phyloP scores from a whole-genome alignment of 2,329 filamentous ascomycete species.

The Aspergillus awamori region DNA sequence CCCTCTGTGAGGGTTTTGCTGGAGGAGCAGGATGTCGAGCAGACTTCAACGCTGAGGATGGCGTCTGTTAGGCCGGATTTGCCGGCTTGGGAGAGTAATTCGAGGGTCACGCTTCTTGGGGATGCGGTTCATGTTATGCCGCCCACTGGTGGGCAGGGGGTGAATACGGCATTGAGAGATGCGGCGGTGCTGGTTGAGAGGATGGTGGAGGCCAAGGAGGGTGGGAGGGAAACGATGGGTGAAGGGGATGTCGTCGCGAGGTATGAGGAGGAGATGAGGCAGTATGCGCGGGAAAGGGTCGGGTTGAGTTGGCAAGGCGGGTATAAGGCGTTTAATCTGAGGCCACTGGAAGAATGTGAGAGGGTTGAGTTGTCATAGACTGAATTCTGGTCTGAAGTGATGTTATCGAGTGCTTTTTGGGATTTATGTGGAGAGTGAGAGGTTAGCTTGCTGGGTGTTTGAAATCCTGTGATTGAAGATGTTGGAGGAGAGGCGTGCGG shows the following conservation, averaged over 20 bases:
- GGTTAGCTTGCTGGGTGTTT: too few species aligned
- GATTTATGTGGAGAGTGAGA: too few species aligned
- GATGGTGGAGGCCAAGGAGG: background rate
- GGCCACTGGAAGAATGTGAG: constrained; percentile 25
- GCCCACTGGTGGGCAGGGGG: constrained; percentile 50
- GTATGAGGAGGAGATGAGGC: constrained; percentile 25
- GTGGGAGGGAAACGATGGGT: background rate
- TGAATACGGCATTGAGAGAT: constrained; percentile 46
- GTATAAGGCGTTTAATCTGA: constrained; percentile 26
- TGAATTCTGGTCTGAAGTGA: too few species aligned
- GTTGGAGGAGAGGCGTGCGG: too few species aligned
- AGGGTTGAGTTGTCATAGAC: background rate
- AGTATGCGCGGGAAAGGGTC: constrained; percentile 25
- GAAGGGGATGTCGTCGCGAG: constrained; percentile 9
- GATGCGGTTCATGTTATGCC: constrained; percentile 53
- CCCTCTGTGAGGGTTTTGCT: constrained; percentile 1
- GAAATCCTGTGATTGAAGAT: too few species aligned
- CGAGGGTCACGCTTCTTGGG: constrained; percentile 47
- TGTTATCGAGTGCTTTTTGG: too few species aligned
- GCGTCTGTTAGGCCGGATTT: constrained; percentile 6
- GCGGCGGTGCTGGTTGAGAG: constrained; percentile 1
- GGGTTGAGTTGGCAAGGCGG: constrained; percentile 27
- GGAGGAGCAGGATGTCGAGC: constrained; percentile 1
- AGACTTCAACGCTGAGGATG: constrained; percentile 5
- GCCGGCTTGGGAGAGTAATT: constrained; percentile 1